Evolutionary conservation across 768 basidiomycete species (phyloP), one percentile per base, ranked within the genome.

Genomic region (Pilatotrama ljubarskyi): DNA sequence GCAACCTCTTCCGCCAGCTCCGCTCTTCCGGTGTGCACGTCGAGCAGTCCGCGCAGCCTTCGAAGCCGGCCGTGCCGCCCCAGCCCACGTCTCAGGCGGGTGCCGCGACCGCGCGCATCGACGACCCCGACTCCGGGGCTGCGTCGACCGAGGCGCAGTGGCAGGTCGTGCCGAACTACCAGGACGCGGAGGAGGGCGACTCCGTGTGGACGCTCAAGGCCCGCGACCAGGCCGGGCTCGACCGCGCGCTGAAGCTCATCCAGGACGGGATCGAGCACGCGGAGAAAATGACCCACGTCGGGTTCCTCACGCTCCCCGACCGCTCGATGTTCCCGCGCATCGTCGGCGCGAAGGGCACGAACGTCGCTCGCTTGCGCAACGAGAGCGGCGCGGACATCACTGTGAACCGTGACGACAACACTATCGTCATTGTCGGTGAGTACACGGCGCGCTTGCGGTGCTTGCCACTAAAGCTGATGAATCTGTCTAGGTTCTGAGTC

Each of bases 341-440:
- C 66, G 93, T 98, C 62, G 95, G 95, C 38, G 76, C 88, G 11
- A 96, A 95, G 76, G 95, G 95, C 53, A 78, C 93, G 25, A 98
- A 93, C 66, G 91, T 98, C 51, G 82, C 89, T 52, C 89, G 95
- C 49, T 82, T 98, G 52, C 86, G 95, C 55, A 83, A 82, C 51
- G 93, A 94, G 75, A 96, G 91, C 52, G 91, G 93, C 41, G 90
- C 95, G 55, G 93, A 96, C 70, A 94, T 98, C 67, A 91, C 85
- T 42, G 92, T 98, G 55, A 86, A 92, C 72, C 85, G 91, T 64
- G 94, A 95, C 63, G 90, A 90, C 70, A 91, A 80, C 73, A 87
- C 86, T 29, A 95, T 97, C 68, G 84, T 90, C 64, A 89, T 98
- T 69, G 85, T 88, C 50, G 95, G 93, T 93, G 69, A 64, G 87